Percentiles rank a stretch among this genome's conserved stretches.
Evolutionary conservation across 306 rosid species (phyloP).

Genomic region (Cicer bijugum): DNA sequence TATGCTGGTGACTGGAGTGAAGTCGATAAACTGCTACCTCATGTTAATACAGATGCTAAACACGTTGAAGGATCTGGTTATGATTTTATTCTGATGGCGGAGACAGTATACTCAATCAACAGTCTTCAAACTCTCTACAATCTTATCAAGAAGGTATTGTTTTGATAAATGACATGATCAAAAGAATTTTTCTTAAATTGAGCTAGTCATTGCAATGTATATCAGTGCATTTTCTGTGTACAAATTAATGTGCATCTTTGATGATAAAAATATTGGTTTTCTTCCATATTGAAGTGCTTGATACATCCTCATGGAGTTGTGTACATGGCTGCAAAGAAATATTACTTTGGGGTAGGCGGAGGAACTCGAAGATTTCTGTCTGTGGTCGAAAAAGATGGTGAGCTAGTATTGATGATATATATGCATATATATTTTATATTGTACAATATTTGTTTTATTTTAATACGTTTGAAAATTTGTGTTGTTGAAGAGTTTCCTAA

Average conservation of each 20-base stretch:
- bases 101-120: constrained; percentile 82
- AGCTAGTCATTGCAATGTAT: constrained; percentile 20
- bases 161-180: neutral
- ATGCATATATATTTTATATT: neutral
- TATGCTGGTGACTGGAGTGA: constrained; percentile 97
- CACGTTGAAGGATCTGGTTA: constrained; percentile 53
- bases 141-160: constrained; percentile 80
- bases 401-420: constrained; percentile 42
- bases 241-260: constrained; percentile 16
- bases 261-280: constrained; percentile 23
- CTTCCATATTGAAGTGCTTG: constrained; percentile 44
- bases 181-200: neutral
- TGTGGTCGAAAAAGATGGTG: constrained; percentile 81
- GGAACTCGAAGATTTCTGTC: constrained; percentile 78
- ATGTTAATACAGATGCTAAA: constrained; percentile 43
- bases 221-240: constrained; percentile 12
- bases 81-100: constrained; percentile 94
- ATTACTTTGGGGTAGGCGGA: constrained; percentile 98
- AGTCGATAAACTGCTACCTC: constrained; percentile 71
- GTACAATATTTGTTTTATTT: too few relatives aligned
- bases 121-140: constrained; percentile 73
- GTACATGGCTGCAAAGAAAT: constrained; percentile 91
- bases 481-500: too few relatives aligned
- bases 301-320: constrained; percentile 61
- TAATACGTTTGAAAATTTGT: too few relatives aligned